Evolutionary conservation across 495 filamentous ascomycete genomes (phyloP).

Genomic region (Parachaetomium inaequale): DNA sequence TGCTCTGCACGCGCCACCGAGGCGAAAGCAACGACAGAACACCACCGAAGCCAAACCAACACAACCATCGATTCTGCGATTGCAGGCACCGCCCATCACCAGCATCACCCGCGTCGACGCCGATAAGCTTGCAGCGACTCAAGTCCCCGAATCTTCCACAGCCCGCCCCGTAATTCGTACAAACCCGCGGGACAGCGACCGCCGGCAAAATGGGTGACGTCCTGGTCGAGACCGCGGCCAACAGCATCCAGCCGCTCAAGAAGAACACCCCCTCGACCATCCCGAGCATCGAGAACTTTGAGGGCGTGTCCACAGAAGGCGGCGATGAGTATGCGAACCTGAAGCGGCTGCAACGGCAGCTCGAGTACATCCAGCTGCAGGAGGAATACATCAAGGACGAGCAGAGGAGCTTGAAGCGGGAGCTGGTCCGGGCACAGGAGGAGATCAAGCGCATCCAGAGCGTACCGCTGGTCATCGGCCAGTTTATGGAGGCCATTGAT

Average conservation of each 20-base stretch:
- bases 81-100: background rate
- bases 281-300: conserved; percentile 82
- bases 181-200: background rate
- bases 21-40: conserved; percentile 30
- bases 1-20: conserved; percentile 30
- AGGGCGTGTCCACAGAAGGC: conserved; percentile 74
- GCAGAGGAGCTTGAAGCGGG: conserved; percentile 94
- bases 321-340: conserved; percentile 91
- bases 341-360: conserved; percentile 91
- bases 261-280: conserved; percentile 78
- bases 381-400: conserved; percentile 99
- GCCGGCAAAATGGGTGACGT: conserved; percentile 70
- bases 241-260: conserved; percentile 67
- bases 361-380: conserved; percentile 98
- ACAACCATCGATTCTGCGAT: conserved; percentile 7
- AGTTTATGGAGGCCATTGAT: conserved; percentile 99
- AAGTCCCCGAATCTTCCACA: background rate
- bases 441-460: conserved; percentile 99
- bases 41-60: conserved; percentile 22
- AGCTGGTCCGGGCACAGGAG: conserved; percentile 95
- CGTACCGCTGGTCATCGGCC: conserved; percentile 94
- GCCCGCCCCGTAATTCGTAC: background rate
- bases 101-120: background rate
- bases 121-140: background rate
- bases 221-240: conserved; percentile 73